Evolutionary conservation across 108 stramenopile species (phyloP).

Genomic region (Mediolabrus comicus): DNA sequence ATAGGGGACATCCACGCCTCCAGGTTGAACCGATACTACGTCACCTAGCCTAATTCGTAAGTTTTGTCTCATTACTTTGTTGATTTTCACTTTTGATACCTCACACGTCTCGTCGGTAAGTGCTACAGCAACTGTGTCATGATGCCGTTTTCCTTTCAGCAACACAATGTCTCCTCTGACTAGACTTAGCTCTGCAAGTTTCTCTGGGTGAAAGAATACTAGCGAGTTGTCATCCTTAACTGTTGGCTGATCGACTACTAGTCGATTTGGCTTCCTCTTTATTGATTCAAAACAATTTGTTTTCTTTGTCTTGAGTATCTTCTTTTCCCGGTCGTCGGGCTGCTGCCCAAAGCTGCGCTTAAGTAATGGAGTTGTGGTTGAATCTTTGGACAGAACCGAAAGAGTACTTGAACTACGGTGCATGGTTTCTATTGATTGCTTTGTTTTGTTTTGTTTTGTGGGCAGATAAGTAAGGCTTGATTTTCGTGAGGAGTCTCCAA

Average conservation of each 20-base stretch:
- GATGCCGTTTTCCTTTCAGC: constrained; percentile 75
- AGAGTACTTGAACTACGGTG: constrained; percentile 24
- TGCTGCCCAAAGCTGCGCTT: constrained; percentile 10
- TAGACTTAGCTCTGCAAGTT: constrained; percentile 77
- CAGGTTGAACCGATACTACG: constrained; percentile 58
- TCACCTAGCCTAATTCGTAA: constrained; percentile 77
- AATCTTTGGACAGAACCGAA: constrained; percentile 19
- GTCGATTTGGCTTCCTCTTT: constrained; percentile 74
- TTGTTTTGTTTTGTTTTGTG: neutral
- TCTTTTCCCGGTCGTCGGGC: neutral
- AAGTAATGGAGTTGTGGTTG: neutral
- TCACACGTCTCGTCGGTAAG: constrained; percentile 71
- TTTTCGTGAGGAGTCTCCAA: no score
- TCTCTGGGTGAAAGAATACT: constrained; percentile 36
- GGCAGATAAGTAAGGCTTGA: no score
- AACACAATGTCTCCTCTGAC: constrained; percentile 79
- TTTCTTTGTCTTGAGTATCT: neutral
- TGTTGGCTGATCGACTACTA: constrained; percentile 76
- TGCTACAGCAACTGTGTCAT: constrained; percentile 75
- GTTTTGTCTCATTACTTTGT: constrained; percentile 83
- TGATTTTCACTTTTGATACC: constrained; percentile 70
- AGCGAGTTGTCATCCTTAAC: constrained; percentile 72
- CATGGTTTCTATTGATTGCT: neutral
- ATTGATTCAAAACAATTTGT: constrained; percentile 1
- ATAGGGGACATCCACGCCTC: constrained; percentile 70